Evolutionary conservation across 257 asterid genomes (phyloP).

Genomic region (Scutellaria barbata): DNA sequence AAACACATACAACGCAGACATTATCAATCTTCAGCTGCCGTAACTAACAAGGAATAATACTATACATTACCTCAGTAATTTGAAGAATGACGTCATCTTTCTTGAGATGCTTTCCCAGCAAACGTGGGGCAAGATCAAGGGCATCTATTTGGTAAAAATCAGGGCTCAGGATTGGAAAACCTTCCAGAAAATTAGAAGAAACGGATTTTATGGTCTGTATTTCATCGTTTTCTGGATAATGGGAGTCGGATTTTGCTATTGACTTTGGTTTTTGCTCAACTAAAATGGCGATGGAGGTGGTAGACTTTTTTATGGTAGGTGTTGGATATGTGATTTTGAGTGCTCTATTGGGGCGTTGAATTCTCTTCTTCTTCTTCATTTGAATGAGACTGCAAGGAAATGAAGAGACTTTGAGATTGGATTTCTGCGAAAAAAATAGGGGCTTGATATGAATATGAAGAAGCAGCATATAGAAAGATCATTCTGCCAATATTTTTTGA

Average conservation of each 20-base stretch:
- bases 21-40: conserved; percentile 5
- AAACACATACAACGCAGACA: conserved; percentile 35
- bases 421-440: not conserved
- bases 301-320: conserved; percentile 35
- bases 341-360: conserved; percentile 30
- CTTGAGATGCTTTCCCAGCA: conserved; percentile 86
- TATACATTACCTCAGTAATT: conserved; percentile 82
- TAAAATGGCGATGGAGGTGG: no score
- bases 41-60: no score
- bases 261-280: conserved; percentile 10
- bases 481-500: no score
- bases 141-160: conserved; percentile 89
- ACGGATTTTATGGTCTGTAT: conserved; percentile 22
- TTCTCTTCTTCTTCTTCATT: conserved; percentile 47
- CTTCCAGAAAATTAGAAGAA: conserved; percentile 36
- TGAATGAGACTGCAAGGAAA: conserved; percentile 21
- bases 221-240: conserved; percentile 29
- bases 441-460: no score
- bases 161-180: conserved; percentile 50
- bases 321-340: conserved; percentile 33
- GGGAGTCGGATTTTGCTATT: conserved; percentile 32
- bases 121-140: conserved; percentile 93
- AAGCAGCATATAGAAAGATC: no score
- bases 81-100: conserved; percentile 86
- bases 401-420: conserved; percentile 4